A percentile compares a stretch with the other conserved stretches of the same genome.
These are phyloP conservation scores for Leccinum boreale DNA, from an alignment of 768 basidiomycete species.

Conservation along the genomic window DNA sequence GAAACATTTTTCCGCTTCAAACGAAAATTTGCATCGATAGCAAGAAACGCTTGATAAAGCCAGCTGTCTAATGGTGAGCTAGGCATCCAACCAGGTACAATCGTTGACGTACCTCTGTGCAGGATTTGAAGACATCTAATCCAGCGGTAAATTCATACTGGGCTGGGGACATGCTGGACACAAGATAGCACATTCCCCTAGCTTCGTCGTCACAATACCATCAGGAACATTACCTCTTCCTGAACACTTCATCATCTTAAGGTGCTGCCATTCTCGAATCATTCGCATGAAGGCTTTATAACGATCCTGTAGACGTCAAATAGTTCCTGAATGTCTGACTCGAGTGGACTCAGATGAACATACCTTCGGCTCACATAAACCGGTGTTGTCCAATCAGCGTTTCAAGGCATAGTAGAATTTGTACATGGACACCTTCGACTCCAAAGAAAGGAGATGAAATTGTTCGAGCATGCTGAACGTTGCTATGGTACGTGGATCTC, in stretches of 20 bases:
- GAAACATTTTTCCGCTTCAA: background rate
- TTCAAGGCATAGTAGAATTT: conserved; percentile 31
- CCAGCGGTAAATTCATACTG: background rate
- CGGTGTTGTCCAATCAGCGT: background rate
- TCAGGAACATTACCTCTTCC: background rate
- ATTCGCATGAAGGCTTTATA: background rate
- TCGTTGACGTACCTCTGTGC: background rate
- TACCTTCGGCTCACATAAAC: background rate
- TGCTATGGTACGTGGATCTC: conserved; percentile 23
- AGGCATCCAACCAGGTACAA: no score
- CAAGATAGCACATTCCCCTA: background rate
- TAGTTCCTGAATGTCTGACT: no score
- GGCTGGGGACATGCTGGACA: background rate
- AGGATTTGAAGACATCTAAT: background rate
- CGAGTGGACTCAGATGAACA: no score
- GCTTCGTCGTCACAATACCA: background rate
- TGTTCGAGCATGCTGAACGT: background rate
- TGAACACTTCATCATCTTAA: background rate
- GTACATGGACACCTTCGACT: conserved; percentile 31
- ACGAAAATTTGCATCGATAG: background rate
- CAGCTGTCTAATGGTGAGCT: background rate
- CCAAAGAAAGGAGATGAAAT: conserved; percentile 33
- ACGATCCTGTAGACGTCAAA: background rate
- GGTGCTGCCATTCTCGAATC: background rate
- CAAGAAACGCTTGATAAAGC: background rate